These are phyloP conservation scores for Amphicarpaea edgeworthii DNA, from an alignment of 306 rosid genomes.

Conservation along the genomic window DNA sequence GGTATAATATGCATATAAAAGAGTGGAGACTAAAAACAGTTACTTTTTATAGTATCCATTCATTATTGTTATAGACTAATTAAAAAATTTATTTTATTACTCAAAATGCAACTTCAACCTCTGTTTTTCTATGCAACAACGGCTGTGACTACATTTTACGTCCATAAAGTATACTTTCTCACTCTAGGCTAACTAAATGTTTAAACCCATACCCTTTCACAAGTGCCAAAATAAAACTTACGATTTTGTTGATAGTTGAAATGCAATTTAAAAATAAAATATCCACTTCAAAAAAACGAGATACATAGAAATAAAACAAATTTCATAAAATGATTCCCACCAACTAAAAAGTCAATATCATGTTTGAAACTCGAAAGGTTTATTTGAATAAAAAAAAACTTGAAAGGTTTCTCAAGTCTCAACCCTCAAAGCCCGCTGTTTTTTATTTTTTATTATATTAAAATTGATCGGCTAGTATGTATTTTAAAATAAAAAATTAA, in stretches of 20 bases:
- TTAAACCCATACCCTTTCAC: not conserved
- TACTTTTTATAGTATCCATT: too few species aligned
- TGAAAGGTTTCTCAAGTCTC: not conserved
- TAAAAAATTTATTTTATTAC: too few species aligned
- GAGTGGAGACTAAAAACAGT: too few species aligned
- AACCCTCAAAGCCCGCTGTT: not conserved
- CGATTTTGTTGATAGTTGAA: not conserved
- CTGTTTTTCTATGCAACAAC: not conserved
- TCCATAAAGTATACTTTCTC: not conserved
- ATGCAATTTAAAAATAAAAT: not conserved
- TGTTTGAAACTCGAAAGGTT: not conserved
- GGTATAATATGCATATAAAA: too few species aligned
- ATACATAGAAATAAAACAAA: too few species aligned
- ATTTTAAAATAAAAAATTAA: too few species aligned
- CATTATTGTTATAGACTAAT: too few species aligned
- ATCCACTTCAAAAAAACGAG: not conserved
- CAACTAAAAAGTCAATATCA: not conserved
- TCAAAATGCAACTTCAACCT: too few species aligned
- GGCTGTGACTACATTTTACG: not conserved
- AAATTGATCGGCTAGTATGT: too few species aligned
- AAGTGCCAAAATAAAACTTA: not conserved
- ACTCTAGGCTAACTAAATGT: too few species aligned
- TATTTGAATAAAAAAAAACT: too few species aligned
- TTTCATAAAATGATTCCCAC: not conserved
- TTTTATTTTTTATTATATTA: too few species aligned